These are phyloP conservation scores for Macrotyloma uniflorum DNA, from an alignment of 306 rosid genomes.

Conservation along the genomic window DNA sequence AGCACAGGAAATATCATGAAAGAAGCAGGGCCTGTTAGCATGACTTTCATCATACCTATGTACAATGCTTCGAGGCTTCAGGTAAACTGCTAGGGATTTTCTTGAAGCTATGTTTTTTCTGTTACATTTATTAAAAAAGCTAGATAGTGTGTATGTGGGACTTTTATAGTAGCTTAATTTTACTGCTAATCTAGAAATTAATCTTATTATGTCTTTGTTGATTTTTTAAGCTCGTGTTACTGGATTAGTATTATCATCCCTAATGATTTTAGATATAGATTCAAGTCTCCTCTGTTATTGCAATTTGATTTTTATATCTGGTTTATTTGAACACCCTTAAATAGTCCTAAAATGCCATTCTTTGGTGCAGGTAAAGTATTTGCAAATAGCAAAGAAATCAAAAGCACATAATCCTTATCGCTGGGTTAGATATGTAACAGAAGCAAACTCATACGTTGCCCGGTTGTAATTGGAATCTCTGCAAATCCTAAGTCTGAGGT, in stretches of 20 bases:
- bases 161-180: not conserved
- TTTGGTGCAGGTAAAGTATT: constrained; percentile 81
- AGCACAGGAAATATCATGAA: constrained; percentile 80
- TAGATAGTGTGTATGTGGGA: not conserved
- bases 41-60: constrained; percentile 96
- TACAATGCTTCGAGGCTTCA: constrained; percentile 82
- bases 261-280: constrained; percentile 9
- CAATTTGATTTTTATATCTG: not conserved
- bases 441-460: constrained; percentile 88
- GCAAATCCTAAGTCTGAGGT: not conserved
- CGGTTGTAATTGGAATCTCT: constrained; percentile 54
- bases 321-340: not conserved
- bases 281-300: constrained; percentile 20
- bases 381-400: constrained; percentile 83
- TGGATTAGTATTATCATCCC: not conserved
- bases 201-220: not conserved
- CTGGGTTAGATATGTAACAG: constrained; percentile 94
- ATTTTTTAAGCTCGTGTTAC: constrained; percentile 28
- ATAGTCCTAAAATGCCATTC: constrained; percentile 31
- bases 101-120: constrained; percentile 29
- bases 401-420: constrained; percentile 73
- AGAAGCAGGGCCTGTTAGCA: constrained; percentile 97
- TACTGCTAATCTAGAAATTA: constrained; percentile 20
- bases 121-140: constrained; percentile 19
- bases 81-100: constrained; percentile 47